phyloP scores from a whole-genome alignment of 306 rosid species.

The Vigna trinervia region DNA sequence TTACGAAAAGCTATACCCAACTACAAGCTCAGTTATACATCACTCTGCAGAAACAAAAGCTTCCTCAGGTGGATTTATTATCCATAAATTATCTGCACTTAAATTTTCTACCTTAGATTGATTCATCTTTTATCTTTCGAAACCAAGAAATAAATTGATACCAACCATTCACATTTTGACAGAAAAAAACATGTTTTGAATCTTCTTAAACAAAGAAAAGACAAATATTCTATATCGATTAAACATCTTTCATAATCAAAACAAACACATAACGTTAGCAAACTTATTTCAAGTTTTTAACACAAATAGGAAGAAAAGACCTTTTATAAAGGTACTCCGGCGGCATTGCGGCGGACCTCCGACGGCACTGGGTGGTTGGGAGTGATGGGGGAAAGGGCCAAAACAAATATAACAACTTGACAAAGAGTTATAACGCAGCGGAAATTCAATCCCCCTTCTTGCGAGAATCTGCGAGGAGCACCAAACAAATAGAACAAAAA shows the following conservation, averaged over 20 bases:
- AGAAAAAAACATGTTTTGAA: constrained; percentile 16
- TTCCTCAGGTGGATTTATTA: constrained; percentile 40
- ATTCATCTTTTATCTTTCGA: not conserved
- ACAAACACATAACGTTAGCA: not conserved
- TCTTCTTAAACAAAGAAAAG: not conserved
- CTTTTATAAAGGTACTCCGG: too few species aligned
- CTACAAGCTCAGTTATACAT: constrained; percentile 53
- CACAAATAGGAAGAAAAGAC: not conserved
- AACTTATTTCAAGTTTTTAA: not conserved
- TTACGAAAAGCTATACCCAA: constrained; percentile 53
- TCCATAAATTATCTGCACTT: not conserved
- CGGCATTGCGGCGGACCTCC: too few species aligned
- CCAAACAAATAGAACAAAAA: too few species aligned
- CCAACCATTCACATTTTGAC: constrained; percentile 20
- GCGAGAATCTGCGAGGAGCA: too few species aligned
- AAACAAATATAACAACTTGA: too few species aligned
- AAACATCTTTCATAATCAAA: not conserved
- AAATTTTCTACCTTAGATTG: not conserved
- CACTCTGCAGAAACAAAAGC: constrained; percentile 49
- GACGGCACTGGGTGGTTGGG: too few species aligned
- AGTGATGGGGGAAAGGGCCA: too few species aligned
- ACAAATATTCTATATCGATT: not conserved
- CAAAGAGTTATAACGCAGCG: too few species aligned
- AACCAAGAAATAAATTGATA: not conserved
- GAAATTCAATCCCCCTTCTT: too few species aligned